phyloP scores from a whole-genome alignment of 2,329 filamentous ascomycete species.

The Nemania sp. region DNA sequence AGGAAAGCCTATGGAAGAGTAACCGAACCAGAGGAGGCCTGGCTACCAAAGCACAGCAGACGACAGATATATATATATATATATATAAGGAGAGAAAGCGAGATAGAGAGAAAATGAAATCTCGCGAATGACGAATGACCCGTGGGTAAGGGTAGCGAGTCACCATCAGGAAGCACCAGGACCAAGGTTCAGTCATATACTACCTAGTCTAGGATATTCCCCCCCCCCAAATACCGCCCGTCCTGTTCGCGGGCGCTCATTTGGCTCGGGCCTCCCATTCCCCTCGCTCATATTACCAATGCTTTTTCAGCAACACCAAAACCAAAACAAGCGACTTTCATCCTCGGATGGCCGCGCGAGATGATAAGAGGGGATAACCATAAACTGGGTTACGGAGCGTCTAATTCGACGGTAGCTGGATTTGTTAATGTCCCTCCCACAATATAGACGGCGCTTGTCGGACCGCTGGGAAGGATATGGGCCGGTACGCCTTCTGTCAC shows the following conservation, averaged over 20 bases:
- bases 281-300: conserved; percentile 8
- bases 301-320: conserved; percentile 14
- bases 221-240: conserved; percentile 4
- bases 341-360: background rate
- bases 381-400: conserved; percentile 5
- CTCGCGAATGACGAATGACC: conserved; percentile 9
- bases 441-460: conserved; percentile 7
- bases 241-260: background rate
- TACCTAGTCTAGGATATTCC: conserved; percentile 7
- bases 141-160: background rate
- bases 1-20: conserved; percentile 3
- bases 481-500: background rate
- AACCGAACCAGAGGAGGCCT: background rate
- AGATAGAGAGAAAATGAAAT: conserved; percentile 3
- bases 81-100: background rate
- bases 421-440: background rate
- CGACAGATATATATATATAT: too few relatives aligned
- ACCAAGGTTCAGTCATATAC: conserved; percentile 5
- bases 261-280: conserved; percentile 1
- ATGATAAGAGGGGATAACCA: background rate
- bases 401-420: background rate
- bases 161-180: conserved; percentile 11
- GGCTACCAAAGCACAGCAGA: too few relatives aligned
- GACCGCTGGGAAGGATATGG: conserved; percentile 1
- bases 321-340: background rate